These are phyloP conservation scores for Raphanus raphanistrum DNA, from an alignment of 345 rosid species.

Conservation along the genomic window DNA sequence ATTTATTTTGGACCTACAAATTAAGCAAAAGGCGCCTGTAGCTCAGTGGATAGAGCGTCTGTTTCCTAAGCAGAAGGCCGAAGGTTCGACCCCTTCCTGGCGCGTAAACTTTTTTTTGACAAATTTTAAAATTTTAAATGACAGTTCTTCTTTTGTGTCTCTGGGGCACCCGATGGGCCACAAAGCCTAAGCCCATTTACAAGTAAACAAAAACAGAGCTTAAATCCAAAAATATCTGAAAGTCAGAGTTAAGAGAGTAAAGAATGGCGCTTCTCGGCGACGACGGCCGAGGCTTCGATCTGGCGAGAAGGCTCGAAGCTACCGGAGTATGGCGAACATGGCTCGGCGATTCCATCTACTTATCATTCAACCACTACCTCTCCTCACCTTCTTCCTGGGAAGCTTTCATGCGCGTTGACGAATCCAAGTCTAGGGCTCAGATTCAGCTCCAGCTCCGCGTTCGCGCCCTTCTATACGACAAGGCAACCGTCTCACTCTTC, in stretches of 20 bases:
- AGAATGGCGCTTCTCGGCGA: constrained; percentile 89
- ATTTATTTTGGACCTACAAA: background rate
- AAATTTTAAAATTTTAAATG: too few relatives aligned
- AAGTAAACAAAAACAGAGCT: background rate
- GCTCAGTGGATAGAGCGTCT: constrained; percentile 99
- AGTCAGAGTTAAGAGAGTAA: background rate
- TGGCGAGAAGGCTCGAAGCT: constrained; percentile 72
- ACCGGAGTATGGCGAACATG: constrained; percentile 80
- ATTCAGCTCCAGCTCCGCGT: constrained; percentile 86
- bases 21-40: constrained; percentile 46
- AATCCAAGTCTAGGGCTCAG: constrained; percentile 69
- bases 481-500: constrained; percentile 73
- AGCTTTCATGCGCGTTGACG: constrained; percentile 73
- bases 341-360: constrained; percentile 76
- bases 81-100: constrained; percentile 95
- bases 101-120: constrained; percentile 39
- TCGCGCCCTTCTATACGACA: constrained; percentile 88
- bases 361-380: constrained; percentile 53
- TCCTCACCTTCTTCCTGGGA: constrained; percentile 79
- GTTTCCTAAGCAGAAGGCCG: constrained; percentile 98
- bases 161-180: background rate
- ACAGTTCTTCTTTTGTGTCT: background rate
- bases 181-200: background rate
- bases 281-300: constrained; percentile 84
- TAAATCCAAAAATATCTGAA: background rate